phyloP scores from a whole-genome alignment of 805 yeast genomes.

The Yarrowia sp. region DNA sequence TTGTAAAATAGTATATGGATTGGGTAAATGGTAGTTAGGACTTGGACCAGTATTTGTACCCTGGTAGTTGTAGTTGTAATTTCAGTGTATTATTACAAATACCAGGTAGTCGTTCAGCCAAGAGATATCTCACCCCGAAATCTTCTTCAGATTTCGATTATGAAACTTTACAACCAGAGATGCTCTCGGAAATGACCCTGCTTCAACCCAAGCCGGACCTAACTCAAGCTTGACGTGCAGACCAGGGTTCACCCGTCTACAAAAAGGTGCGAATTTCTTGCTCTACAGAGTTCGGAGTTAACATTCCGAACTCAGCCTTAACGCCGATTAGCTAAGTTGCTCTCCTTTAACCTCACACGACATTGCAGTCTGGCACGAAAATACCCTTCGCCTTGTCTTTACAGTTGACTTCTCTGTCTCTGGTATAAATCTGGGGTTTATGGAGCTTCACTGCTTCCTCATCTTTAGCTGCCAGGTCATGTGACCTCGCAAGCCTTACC shows the following conservation, averaged over 20 bases:
- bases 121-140: too few species aligned
- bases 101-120: too few species aligned
- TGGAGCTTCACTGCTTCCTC: background rate
- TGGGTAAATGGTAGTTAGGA: too few species aligned
- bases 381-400: conserved; percentile 6
- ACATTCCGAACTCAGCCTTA: conserved; percentile 6
- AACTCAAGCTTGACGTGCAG: too few species aligned
- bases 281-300: conserved; percentile 4
- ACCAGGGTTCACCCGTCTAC: background rate
- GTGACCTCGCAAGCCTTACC: background rate
- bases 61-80: too few species aligned
- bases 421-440: background rate
- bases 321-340: conserved; percentile 19
- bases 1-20: background rate
- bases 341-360: conserved; percentile 9
- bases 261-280: background rate
- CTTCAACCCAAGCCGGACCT: background rate
- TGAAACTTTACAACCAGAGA: too few species aligned
- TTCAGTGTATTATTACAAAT: too few species aligned
- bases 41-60: too few species aligned
- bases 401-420: background rate
- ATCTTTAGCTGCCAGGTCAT: background rate
- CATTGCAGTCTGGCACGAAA: background rate
- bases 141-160: too few species aligned
- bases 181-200: background rate